Evolutionary conservation across 2,329 filamentous ascomycete genomes (phyloP), one percentile per base, ranked within the genome.

Genomic region (Ascochyta clinopodiicola): DNA sequence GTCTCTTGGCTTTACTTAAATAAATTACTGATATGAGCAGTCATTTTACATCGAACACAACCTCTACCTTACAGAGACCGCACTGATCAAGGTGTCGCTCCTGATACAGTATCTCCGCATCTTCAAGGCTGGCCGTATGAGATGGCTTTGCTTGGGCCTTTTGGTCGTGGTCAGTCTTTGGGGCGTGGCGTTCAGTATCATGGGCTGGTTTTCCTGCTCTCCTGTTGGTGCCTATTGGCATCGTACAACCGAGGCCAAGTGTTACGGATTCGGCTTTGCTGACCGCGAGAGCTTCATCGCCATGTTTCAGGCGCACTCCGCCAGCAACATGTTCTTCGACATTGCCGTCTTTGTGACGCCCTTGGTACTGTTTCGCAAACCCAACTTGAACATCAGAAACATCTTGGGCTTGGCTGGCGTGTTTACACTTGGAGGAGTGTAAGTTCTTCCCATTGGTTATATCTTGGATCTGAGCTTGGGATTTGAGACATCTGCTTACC

Each of bases 21-120:
- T 25, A 36, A 34, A 38, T 1, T 15, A 32, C 44, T 15, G 21
- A 50, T n/a, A 5, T 3, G 21, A 6, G 12, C n/a, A 72, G 69
- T 24, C 59, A 13, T 74, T 71, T 42, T 74, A 72, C 38, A 48
- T 70, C 24, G 65, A 60, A 42, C 64, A 73, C 32, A 61, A 57
- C 5, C 34, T 70, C 7, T 75, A 75, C 51, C 53, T 70, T n/a
- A 67, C 60, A 17, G 60, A 73, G 19, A 71, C 67, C 6, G 60
- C 66, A 13, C 21, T 75, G 19, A 74, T 76, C 64, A 76, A 76
- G 45, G 42, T 73, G 3, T 72, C 74, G 2, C 58, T 76, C 4
- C 64, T 76, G 0, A 34, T 72, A 13, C 74, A 76, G 52, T 76
- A 75, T 43, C 62, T 75, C 8, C 74, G 74, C 31, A 71, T 76